Evolutionary conservation across 805 yeast genomes (phyloP), one percentile per base, ranked within the genome.

Genomic region (Yarrowia deformans): DNA sequence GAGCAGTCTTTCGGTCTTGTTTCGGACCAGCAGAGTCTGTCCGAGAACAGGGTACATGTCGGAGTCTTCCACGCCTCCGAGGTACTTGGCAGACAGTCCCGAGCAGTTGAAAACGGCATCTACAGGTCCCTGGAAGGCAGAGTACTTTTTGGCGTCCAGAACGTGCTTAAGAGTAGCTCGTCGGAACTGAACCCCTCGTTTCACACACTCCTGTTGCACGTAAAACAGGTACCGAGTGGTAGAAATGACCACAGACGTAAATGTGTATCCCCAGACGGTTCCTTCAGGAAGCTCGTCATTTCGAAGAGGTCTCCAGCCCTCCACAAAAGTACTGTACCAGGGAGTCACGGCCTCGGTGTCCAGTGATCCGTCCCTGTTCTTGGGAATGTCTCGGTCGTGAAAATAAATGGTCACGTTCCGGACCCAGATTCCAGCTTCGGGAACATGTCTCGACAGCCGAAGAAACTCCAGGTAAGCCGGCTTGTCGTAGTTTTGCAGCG

Each of bases 41-140:
- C 97, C 97, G 69, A 96, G 81, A 0, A 90, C 86, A 7, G 97
- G 94, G 72, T 87, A 89, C 35, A 88, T 84, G 0, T 79, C 78
- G 8, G 79, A 71, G 74, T 91, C 97, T 19, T 80, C 78, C 23
- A 89, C 91, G 13, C 94, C 95, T 12, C 87, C 87, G 7, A 91
- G 79, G 2, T 77, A 75, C 58, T 80, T 81, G 1, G 95, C 90
- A 14, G 92, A 90, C 23, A 89, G 79, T 7, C 96, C 97, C 0
- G 93, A 82, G 77, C 97, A 90, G 74, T 91, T 91, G 83, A 90
- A 88, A 7, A 90, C 89, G 5, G 78, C 80, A 49, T 81, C 77
- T 1, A 87, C 81, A 1, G 75, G 50, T 56, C 61, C 39, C 69
- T 40, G 61, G 52, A 43, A 52, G 2, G 49, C 50, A 23, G 50